A percentile compares a stretch with the other conserved stretches of the same genome.
phyloP scores from a whole-genome alignment of 139 green algal genomes.

The Micromonas commoda region DNA sequence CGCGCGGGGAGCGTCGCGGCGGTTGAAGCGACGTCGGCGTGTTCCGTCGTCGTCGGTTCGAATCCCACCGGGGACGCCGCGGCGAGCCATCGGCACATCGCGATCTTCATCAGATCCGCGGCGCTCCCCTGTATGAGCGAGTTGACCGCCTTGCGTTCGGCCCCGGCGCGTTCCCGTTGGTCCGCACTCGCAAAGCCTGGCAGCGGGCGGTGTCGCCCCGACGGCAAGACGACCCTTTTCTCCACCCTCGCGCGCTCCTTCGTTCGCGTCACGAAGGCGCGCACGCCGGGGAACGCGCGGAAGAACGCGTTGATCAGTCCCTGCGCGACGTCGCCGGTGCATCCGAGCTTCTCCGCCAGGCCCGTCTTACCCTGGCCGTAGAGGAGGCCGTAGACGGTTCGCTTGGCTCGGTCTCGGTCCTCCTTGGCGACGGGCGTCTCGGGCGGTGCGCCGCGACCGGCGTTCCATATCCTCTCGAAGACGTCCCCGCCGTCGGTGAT shows the following conservation, averaged over 20 bases:
- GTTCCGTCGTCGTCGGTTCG: neutral
- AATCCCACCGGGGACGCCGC: slow-evolving; percentile 8
- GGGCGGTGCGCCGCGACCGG: neutral
- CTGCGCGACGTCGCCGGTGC: neutral
- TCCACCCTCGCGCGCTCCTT: neutral
- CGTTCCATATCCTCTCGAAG: slow-evolving; percentile 46
- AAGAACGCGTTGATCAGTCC: neutral
- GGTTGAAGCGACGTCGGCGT: neutral
- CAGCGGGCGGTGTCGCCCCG: slow-evolving; percentile 2
- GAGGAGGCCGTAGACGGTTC: slow-evolving; percentile 55
- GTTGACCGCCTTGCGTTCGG: slow-evolving; percentile 30
- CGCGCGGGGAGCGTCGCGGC: neutral
- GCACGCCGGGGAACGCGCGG: neutral
- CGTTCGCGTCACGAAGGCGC: neutral
- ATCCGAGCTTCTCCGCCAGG: slow-evolving; percentile 11
- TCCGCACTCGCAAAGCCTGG: neutral
- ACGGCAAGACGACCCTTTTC: neutral
- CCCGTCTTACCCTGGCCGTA: slow-evolving; percentile 42
- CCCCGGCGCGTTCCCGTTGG: neutral
- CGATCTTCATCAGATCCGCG: slow-evolving; percentile 68
- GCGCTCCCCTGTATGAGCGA: slow-evolving; percentile 59
- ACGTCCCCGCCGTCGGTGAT: slow-evolving; percentile 38
- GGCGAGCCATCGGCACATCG: slow-evolving; percentile 40
- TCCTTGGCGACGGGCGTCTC: slow-evolving; percentile 24
- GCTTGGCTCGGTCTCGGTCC: slow-evolving; percentile 55